Evolutionary conservation across 495 filamentous ascomycete genomes (phyloP).

Genomic region (Aspergillus cristatus): DNA sequence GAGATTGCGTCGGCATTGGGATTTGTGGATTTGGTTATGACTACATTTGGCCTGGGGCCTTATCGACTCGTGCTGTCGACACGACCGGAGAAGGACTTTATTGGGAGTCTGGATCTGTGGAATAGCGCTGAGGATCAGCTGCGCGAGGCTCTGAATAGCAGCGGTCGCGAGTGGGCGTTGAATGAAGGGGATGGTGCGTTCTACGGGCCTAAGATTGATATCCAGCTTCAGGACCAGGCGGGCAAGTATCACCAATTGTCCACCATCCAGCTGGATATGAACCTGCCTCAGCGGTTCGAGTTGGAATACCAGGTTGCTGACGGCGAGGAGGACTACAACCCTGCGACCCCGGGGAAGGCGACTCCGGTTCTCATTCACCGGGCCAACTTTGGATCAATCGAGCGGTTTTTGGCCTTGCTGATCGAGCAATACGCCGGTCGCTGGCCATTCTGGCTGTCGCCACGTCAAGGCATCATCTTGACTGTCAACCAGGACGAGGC

Average conservation of each 20-base stretch:
- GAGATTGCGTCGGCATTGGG: constrained; percentile 74
- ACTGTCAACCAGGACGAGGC: constrained; percentile 59
- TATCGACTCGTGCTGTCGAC: constrained; percentile 77
- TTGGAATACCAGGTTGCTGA: constrained; percentile 56
- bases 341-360: constrained; percentile 55
- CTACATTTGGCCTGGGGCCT: constrained; percentile 60
- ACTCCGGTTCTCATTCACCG: constrained; percentile 82
- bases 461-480: constrained; percentile 68
- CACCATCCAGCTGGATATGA: constrained; percentile 90
- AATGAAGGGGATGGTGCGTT: constrained; percentile 86
- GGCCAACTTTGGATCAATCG: constrained; percentile 78
- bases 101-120: constrained; percentile 76
- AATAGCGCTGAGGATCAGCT: constrained; percentile 68
- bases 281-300: constrained; percentile 75
- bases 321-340: constrained; percentile 55
- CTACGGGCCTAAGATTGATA: constrained; percentile 93
- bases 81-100: constrained; percentile 63
- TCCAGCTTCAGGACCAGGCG: constrained; percentile 70
- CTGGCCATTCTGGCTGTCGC: constrained; percentile 91
- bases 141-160: constrained; percentile 56
- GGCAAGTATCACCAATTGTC: constrained; percentile 89
- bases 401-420: constrained; percentile 77
- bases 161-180: constrained; percentile 56
- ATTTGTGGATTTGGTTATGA: constrained; percentile 73
- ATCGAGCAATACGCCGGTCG: constrained; percentile 76